These are phyloP conservation scores for Talinum fruticosum DNA, from an alignment of 148 eudicot genomes.

Conservation along the genomic window DNA sequence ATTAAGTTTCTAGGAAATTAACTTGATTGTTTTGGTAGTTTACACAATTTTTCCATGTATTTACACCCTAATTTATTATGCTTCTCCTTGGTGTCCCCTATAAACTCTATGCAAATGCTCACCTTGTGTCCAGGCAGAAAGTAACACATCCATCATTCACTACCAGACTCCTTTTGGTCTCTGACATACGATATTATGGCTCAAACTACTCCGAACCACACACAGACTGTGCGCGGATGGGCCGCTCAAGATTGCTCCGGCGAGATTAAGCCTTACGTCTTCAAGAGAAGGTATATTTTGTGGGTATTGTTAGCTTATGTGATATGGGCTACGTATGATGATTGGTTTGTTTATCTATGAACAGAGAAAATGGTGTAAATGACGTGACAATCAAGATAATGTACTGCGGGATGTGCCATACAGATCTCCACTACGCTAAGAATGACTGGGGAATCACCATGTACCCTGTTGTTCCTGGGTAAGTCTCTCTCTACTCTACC, in stretches of 20 bases:
- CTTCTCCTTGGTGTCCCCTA: not conserved
- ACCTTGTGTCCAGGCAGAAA: not conserved
- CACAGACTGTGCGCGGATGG: conserved; percentile 78
- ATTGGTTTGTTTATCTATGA: not conserved
- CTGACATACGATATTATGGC: conserved; percentile 39
- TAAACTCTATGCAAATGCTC: not conserved
- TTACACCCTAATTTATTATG: not conserved
- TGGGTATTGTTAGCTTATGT: not conserved
- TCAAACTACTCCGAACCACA: conserved; percentile 81
- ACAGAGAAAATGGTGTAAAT: conserved; percentile 66
- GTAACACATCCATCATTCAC: not conserved
- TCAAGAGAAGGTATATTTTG: conserved; percentile 66
- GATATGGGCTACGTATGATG: not conserved
- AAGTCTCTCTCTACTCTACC: not conserved
- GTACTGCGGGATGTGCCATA: conserved; percentile 88
- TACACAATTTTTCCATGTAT: conserved; percentile 7
- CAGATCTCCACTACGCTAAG: conserved; percentile 68
- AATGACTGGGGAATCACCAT: conserved; percentile 90
- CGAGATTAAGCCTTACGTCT: conserved; percentile 65
- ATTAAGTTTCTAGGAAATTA: no score
- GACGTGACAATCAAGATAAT: conserved; percentile 80
- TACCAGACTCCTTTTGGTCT: not conserved
- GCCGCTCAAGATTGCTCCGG: conserved; percentile 89
- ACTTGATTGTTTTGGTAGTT: not conserved
- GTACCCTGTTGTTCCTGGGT: conserved; percentile 98